A percentile compares a stretch with the other conserved stretches of the same genome.
Conservation (phyloP, 2,329 filamentous ascomycete genomes). For the Sordariomycetes sp. region DNA sequence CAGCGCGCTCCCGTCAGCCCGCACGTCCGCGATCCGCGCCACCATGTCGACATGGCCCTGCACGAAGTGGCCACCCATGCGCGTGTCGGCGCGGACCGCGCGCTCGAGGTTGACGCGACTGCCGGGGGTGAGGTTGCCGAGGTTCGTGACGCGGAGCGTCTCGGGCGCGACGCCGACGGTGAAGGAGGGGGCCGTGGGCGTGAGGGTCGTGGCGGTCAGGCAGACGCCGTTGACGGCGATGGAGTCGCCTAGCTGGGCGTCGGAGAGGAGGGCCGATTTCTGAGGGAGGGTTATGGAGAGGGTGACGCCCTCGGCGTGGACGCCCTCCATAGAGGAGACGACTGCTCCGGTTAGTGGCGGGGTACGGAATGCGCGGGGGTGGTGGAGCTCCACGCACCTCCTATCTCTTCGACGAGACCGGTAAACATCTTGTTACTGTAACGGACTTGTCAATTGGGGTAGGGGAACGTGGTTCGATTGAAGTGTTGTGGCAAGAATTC, state of each 20-base stretch:
- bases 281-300: slow-evolving; percentile 66
- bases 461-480: not conserved
- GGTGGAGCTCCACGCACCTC: slow-evolving; percentile 47
- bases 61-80: slow-evolving; percentile 97
- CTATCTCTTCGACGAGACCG: slow-evolving; percentile 83
- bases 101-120: slow-evolving; percentile 85
- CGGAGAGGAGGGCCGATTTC: slow-evolving; percentile 60
- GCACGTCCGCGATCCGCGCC: slow-evolving; percentile 59
- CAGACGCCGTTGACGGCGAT: slow-evolving; percentile 95
- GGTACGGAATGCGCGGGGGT: not conserved
- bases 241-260: slow-evolving; percentile 80
- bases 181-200: slow-evolving; percentile 39
- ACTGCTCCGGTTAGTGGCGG: slow-evolving; percentile 37
- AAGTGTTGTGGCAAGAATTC: not conserved
- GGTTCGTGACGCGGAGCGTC: slow-evolving; percentile 88
- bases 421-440: slow-evolving; percentile 62
- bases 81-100: slow-evolving; percentile 77
- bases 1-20: slow-evolving; percentile 77
- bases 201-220: slow-evolving; percentile 64
- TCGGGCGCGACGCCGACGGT: slow-evolving; percentile 91
- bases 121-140: slow-evolving; percentile 56
- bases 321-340: slow-evolving; percentile 68
- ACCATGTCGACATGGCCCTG: slow-evolving; percentile 94
- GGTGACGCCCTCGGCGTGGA: slow-evolving; percentile 77
- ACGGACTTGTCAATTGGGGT: not conserved